Percentiles rank a stretch among this genome's conserved stretches.
These are phyloP conservation scores for Raphanus sativus DNA, from an alignment of 345 rosid genomes.

Conservation along the genomic window DNA sequence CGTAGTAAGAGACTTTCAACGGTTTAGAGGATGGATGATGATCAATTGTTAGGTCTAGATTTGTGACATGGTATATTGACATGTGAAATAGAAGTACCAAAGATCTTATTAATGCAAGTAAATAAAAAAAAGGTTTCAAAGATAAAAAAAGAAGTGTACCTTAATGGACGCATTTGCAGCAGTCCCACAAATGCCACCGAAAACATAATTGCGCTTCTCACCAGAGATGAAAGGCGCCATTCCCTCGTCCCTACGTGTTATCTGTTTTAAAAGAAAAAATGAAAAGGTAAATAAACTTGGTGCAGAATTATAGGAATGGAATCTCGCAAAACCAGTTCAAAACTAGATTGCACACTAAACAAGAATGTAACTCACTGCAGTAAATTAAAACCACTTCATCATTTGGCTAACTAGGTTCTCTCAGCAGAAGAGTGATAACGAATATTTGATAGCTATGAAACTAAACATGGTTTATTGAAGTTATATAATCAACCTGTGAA, in stretches of 20 bases:
- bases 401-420: constrained; percentile 20
- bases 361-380: background rate
- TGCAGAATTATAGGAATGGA: background rate
- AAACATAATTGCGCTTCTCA: constrained; percentile 77
- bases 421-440: constrained; percentile 4
- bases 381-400: background rate
- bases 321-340: constrained; percentile 23
- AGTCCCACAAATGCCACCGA: constrained; percentile 90
- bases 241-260: constrained; percentile 93
- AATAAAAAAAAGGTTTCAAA: background rate
- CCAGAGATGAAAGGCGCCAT: constrained; percentile 82
- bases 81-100: background rate
- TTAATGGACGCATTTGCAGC: constrained; percentile 87
- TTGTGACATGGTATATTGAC: background rate
- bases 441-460: constrained; percentile 17
- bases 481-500: constrained; percentile 64
- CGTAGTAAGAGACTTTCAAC: background rate
- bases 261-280: constrained; percentile 41
- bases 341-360: constrained; percentile 6
- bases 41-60: background rate
- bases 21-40: constrained; percentile 9
- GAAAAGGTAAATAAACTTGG: constrained; percentile 1
- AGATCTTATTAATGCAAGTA: background rate
- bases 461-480: constrained; percentile 3
- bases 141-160: constrained; percentile 46